A percentile compares a stretch with the other conserved stretches of the same genome.
Evolutionary conservation across 1,284 basidiomycete genomes (phyloP).

Genomic region (Pisolithus thermaeus): DNA sequence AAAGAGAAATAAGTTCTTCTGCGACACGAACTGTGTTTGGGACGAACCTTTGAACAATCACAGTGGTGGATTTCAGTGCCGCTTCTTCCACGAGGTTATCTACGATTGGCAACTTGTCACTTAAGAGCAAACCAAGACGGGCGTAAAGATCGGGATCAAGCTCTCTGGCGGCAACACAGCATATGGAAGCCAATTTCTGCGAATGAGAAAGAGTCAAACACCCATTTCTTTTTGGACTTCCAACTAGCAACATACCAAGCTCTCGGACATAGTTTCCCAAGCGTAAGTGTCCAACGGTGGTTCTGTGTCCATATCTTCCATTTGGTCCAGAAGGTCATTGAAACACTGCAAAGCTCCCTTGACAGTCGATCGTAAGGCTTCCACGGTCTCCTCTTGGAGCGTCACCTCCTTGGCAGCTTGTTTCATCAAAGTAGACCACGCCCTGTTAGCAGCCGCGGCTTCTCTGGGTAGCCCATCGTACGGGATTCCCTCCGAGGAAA

Average conservation of each 20-base stretch:
- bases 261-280: constrained; percentile 84
- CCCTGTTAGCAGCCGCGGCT: constrained; percentile 75
- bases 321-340: constrained; percentile 65
- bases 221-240: neutral
- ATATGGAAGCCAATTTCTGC: constrained; percentile 85
- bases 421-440: constrained; percentile 67
- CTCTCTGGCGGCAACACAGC: constrained; percentile 68
- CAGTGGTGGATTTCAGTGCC: constrained; percentile 74
- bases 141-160: constrained; percentile 69
- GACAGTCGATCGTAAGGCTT: constrained; percentile 44
- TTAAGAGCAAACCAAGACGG: constrained; percentile 72
- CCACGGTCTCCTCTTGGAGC: constrained; percentile 34
- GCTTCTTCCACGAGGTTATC: constrained; percentile 83
- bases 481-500: constrained; percentile 23
- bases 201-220: neutral
- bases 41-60: constrained; percentile 73
- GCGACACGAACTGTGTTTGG: neutral
- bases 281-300: constrained; percentile 78
- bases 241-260: constrained; percentile 43
- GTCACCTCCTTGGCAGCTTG: constrained; percentile 38
- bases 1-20: neutral
- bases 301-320: constrained; percentile 74
- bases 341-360: constrained; percentile 67
- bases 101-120: constrained; percentile 74
- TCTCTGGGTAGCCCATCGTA: constrained; percentile 44